A percentile compares a stretch with the other conserved stretches of the same genome.
These are phyloP conservation scores for Plasmodium billcollinsi DNA, from an alignment of 169 alveolate species.

Conservation along the genomic window DNA sequence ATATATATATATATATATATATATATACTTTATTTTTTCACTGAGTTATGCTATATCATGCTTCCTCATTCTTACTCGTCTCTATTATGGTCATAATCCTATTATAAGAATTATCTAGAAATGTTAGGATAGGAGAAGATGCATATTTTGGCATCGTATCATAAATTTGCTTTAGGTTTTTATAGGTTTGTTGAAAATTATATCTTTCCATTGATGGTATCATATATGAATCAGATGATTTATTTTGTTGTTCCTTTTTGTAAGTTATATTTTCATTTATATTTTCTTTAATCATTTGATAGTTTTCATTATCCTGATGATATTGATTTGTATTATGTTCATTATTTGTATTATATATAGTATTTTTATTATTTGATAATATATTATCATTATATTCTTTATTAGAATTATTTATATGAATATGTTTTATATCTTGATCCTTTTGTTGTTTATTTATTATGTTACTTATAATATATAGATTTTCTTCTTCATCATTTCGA, in stretches of 20 bases:
- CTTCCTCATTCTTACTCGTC: slow-evolving; percentile 39
- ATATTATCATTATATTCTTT: neutral
- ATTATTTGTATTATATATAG: neutral
- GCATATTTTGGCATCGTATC: slow-evolving; percentile 65
- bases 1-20: neutral
- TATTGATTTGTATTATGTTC: neutral
- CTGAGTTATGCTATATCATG: neutral
- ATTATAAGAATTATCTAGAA: slow-evolving; percentile 64
- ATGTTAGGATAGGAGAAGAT: slow-evolving; percentile 61
- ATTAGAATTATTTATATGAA: neutral
- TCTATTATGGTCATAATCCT: slow-evolving; percentile 47
- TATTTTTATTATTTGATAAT: neutral
- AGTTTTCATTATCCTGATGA: neutral
- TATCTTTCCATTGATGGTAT: slow-evolving; percentile 65
- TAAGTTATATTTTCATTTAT: neutral
- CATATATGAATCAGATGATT: neutral
- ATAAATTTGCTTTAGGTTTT: slow-evolving; percentile 31
- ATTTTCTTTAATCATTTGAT: neutral
- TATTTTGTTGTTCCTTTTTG: slow-evolving; percentile 17
- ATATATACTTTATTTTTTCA: neutral
- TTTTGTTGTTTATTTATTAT: neutral
- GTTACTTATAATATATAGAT: neutral
- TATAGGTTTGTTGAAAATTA: slow-evolving; percentile 44
- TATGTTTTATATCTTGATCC: neutral
- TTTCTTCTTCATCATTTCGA: slow-evolving; percentile 35